phyloP scores from a whole-genome alignment of 768 basidiomycete genomes.

The Postia placenta region DNA sequence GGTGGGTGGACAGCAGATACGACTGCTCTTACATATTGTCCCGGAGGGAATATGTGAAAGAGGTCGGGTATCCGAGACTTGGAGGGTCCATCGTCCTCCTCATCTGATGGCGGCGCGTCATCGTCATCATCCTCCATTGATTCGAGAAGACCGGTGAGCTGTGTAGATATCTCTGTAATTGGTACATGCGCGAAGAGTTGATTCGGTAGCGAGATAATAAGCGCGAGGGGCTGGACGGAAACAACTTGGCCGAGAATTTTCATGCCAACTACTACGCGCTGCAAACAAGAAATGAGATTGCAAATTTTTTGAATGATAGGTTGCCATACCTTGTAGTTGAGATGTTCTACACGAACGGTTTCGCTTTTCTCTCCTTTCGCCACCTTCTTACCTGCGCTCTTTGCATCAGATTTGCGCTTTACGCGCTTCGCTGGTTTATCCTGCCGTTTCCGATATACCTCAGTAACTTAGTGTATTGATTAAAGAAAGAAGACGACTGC shows the following conservation, averaged over 20 bases:
- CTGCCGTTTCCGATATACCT: conserved; percentile 32
- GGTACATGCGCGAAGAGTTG: conserved; percentile 92
- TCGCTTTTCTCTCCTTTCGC: conserved; percentile 42
- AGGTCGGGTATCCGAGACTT: conserved; percentile 55
- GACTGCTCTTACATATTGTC: conserved; percentile 79
- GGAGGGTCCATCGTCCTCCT: conserved; percentile 33
- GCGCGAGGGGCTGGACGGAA: conserved; percentile 79
- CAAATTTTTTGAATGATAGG: no score
- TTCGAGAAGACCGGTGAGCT: conserved; percentile 70
- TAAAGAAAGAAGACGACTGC: no score
- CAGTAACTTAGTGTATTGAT: not conserved
- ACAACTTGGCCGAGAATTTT: conserved; percentile 85
- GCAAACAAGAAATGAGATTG: no score
- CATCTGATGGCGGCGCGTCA: conserved; percentile 39
- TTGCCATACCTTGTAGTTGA: conserved; percentile 82
- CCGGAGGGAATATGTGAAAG: conserved; percentile 67
- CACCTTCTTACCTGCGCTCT: conserved; percentile 23
- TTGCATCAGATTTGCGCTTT: conserved; percentile 42
- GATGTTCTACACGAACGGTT: conserved; percentile 74
- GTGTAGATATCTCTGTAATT: conserved; percentile 83
- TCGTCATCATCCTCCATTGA: conserved; percentile 46
- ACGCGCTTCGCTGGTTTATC: conserved; percentile 35
- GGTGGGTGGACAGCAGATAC: conserved; percentile 66
- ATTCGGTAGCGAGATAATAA: conserved; percentile 92
- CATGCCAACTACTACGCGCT: conserved; percentile 81